Percentiles rank a stretch among this genome's conserved stretches.
phyloP scores from a whole-genome alignment of 768 basidiomycete species.

The Boletus insuetus region DNA sequence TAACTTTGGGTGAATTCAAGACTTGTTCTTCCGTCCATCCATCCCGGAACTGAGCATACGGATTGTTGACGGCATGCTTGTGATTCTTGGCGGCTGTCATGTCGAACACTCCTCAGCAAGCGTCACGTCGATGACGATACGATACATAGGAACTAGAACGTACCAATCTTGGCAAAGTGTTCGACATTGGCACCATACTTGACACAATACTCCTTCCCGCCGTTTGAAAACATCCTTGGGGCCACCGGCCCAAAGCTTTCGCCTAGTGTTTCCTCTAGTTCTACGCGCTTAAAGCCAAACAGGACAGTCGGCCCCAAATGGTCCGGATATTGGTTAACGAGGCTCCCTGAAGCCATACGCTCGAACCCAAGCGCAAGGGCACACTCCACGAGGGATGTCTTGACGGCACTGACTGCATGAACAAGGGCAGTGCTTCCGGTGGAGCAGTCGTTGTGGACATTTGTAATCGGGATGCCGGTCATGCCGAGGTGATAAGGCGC shows the following conservation, averaged over 20 bases:
- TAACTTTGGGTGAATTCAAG: constrained; percentile 61
- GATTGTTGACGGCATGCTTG: constrained; percentile 73
- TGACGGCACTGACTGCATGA: constrained; percentile 65
- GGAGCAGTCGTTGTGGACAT: constrained; percentile 84
- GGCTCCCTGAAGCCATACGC: constrained; percentile 71
- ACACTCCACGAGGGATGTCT: constrained; percentile 65
- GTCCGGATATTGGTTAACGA: constrained; percentile 61
- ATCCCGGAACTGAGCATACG: constrained; percentile 78
- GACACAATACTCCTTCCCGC: constrained; percentile 63
- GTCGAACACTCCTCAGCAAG: neutral
- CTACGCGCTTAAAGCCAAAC: constrained; percentile 39
- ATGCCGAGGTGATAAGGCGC: constrained; percentile 77
- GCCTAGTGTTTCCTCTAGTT: constrained; percentile 47
- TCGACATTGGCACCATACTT: constrained; percentile 64
- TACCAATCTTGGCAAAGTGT: constrained; percentile 75
- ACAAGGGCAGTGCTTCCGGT: constrained; percentile 75
- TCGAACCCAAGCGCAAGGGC: constrained; percentile 82
- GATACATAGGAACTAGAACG: constrained; percentile 6
- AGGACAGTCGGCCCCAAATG: constrained; percentile 44
- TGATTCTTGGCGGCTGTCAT: constrained; percentile 74
- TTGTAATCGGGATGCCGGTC: constrained; percentile 77
- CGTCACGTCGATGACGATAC: neutral
- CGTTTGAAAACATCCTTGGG: constrained; percentile 72
- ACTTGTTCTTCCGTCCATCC: constrained; percentile 74
- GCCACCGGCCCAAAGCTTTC: constrained; percentile 65